Percentiles rank a stretch among this genome's conserved stretches.
Conservation (phyloP, 305 asterid genomes). For the Fraxinus greggii region DNA sequence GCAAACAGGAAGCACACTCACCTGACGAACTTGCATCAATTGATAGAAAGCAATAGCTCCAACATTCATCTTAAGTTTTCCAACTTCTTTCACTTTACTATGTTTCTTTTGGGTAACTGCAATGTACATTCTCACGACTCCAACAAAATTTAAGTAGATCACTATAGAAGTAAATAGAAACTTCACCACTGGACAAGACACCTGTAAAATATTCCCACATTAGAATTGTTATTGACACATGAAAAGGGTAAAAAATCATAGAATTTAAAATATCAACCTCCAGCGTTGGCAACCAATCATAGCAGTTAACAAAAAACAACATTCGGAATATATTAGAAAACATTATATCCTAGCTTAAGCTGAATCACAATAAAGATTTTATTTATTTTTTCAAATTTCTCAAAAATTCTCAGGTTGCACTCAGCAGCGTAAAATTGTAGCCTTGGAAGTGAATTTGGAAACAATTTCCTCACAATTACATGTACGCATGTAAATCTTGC, state of each 20-base stretch:
- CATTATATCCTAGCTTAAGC: not conserved
- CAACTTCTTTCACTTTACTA: conserved; percentile 39
- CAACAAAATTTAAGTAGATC: conserved; percentile 27
- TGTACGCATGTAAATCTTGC: not conserved
- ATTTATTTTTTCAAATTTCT: not conserved
- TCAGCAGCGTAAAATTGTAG: not conserved
- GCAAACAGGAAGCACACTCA: conserved; percentile 26
- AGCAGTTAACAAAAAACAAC: not conserved
- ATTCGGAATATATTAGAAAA: not conserved
- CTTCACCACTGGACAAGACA: conserved; percentile 1
- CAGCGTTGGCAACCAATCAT: not conserved
- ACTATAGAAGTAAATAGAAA: not conserved
- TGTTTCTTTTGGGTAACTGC: conserved; percentile 40
- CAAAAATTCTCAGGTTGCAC: not conserved
- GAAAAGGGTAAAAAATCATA: not conserved
- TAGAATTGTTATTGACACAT: not conserved
- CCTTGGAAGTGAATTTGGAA: not conserved
- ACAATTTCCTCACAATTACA: not conserved
- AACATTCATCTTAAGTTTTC: conserved; percentile 62
- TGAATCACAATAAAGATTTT: not conserved
- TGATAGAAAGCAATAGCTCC: conserved; percentile 74
- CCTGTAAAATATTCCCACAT: conserved; percentile 30
- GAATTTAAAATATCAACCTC: not conserved
- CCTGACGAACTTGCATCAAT: conserved; percentile 92
- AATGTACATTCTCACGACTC: conserved; percentile 64